Percentiles rank a stretch among this genome's conserved stretches.
Evolutionary conservation across 2,329 filamentous ascomycete species (phyloP).

Genomic region (Pyricularia grisea): DNA sequence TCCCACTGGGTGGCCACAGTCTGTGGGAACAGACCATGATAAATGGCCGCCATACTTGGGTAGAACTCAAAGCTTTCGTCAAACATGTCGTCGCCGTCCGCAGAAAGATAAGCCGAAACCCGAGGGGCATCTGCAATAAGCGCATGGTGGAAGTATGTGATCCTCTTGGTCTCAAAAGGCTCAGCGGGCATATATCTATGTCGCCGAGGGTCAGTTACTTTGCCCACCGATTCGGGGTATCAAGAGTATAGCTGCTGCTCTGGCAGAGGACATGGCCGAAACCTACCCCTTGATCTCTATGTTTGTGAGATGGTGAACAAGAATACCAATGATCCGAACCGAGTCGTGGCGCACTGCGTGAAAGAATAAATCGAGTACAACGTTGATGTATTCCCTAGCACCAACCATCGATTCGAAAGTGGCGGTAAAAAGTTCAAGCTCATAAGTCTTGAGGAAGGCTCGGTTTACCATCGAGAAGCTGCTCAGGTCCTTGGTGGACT

Average conservation of each 20-base stretch:
- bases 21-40: background rate
- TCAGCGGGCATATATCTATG: background rate
- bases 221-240: background rate
- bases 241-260: background rate
- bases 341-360: slow-evolving; percentile 3
- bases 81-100: background rate
- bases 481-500: background rate
- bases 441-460: background rate
- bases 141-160: slow-evolving; percentile 2
- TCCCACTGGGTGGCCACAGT: background rate
- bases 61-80: background rate
- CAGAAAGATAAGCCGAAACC: background rate
- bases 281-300: background rate
- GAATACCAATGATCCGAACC: background rate
- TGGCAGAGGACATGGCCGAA: background rate
- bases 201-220: background rate
- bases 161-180: background rate
- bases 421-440: background rate
- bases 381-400: background rate
- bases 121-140: slow-evolving; percentile 2
- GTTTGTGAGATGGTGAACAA: background rate
- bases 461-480: background rate
- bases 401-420: background rate
- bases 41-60: background rate
- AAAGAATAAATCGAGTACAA: background rate